Percentiles rank a stretch among this genome's conserved stretches.
Evolutionary conservation across 108 stramenopile genomes (phyloP).

Genomic region (Aurantiochytrium sp.): DNA sequence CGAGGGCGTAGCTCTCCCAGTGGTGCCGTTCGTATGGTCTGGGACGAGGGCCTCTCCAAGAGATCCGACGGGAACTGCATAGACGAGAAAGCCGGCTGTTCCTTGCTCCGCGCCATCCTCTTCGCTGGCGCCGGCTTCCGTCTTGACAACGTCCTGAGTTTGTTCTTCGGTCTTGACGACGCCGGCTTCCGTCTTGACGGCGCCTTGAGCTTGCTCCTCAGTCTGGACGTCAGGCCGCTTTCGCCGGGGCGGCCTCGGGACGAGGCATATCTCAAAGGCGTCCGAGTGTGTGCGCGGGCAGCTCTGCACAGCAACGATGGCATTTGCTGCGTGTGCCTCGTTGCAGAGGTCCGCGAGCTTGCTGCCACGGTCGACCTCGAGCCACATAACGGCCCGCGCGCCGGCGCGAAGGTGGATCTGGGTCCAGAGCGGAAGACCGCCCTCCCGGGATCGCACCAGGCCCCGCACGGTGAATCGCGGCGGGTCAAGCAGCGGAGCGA

Average conservation of each 20-base stretch:
- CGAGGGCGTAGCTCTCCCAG: no score
- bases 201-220: no score
- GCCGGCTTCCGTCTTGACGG: no score
- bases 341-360: background rate
- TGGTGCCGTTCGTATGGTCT: no score
- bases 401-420: background rate
- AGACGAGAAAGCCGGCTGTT: background rate
- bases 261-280: background rate
- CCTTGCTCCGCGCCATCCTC: background rate
- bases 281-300: background rate
- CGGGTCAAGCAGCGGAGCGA: background rate
- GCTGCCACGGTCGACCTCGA: background rate
- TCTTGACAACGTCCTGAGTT: background rate
- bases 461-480: background rate
- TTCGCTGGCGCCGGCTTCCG: background rate
- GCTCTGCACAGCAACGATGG: background rate
- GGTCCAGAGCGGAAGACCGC: background rate
- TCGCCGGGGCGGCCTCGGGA: background rate
- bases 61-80: background rate
- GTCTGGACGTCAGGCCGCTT: background rate
- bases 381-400: background rate
- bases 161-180: no score
- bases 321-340: background rate
- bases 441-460: background rate
- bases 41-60: background rate